A percentile compares a stretch with the other conserved stretches of the same genome.
Evolutionary conservation across 768 basidiomycete species (phyloP).

Genomic region (Paxillus ammoniavirescens): DNA sequence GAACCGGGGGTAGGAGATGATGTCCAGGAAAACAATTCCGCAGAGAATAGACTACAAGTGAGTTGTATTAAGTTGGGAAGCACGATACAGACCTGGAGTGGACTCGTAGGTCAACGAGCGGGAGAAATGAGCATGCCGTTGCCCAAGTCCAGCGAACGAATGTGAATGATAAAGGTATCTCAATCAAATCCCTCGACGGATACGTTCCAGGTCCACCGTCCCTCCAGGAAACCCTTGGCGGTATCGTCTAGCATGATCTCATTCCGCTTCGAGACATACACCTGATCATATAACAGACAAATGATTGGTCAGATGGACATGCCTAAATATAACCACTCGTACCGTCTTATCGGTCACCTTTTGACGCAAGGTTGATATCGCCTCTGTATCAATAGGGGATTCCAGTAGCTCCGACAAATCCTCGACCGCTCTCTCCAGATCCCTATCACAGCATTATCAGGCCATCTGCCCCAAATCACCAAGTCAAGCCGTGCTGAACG

Average conservation of each 20-base stretch:
- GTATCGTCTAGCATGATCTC: slow-evolving; percentile 96
- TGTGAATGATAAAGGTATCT: slow-evolving; percentile 12
- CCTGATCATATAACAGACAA: slow-evolving; percentile 35
- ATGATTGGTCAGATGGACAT: background rate
- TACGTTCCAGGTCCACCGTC: slow-evolving; percentile 80
- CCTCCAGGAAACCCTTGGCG: slow-evolving; percentile 83
- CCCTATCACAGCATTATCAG: slow-evolving; percentile 43
- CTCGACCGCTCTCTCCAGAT: slow-evolving; percentile 93
- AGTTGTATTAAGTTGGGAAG: slow-evolving; percentile 1
- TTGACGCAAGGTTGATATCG: slow-evolving; percentile 78
- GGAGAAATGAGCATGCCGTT: background rate
- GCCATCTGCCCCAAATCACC: background rate
- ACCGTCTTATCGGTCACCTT: slow-evolving; percentile 97
- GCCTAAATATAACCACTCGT: slow-evolving; percentile 20
- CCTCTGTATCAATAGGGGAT: slow-evolving; percentile 83
- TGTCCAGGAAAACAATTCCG: no score
- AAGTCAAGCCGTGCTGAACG: background rate
- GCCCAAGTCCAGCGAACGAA: background rate
- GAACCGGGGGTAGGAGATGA: no score
- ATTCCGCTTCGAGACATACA: slow-evolving; percentile 96
- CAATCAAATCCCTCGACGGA: slow-evolving; percentile 68
- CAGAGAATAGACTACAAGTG: slow-evolving; percentile 6
- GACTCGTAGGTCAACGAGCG: slow-evolving; percentile 2
- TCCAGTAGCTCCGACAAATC: slow-evolving; percentile 92
- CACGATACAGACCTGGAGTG: background rate